Evolutionary conservation across 441 rosid genomes (phyloP).

Genomic region (Melastoma candidum): DNA sequence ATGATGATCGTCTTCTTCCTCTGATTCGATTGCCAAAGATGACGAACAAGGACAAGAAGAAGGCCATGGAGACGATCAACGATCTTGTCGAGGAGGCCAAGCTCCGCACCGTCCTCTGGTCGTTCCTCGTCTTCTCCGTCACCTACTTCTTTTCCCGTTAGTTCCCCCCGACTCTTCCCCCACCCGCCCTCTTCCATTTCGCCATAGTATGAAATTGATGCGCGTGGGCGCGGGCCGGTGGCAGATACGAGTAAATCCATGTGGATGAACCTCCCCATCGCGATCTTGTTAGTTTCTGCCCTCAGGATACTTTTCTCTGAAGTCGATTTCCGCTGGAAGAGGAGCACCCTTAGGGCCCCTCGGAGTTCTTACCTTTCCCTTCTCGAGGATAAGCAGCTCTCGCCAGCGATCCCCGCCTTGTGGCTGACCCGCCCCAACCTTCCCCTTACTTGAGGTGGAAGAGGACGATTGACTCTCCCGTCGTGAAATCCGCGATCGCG

Average conservation of each 20-base stretch:
- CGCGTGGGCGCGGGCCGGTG: constrained; percentile 3
- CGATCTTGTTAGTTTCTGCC: constrained; percentile 42
- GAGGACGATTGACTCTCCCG: constrained; percentile 76
- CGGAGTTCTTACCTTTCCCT: constrained; percentile 34
- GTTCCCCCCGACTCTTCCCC: constrained; percentile 7
- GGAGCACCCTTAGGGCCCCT: constrained; percentile 7
- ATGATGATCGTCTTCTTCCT: too few species aligned
- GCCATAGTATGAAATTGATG: background rate
- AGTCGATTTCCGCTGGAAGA: constrained; percentile 79
- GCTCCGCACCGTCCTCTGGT: constrained; percentile 79
- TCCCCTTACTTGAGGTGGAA: constrained; percentile 44
- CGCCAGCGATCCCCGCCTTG: constrained; percentile 70
- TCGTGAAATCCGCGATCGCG: constrained; percentile 68
- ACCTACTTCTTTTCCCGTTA: constrained; percentile 84
- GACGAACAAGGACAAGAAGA: constrained; percentile 27
- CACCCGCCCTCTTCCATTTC: background rate
- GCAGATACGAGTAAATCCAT: constrained; percentile 92
- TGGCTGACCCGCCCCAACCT: constrained; percentile 31
- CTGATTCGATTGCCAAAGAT: too few species aligned
- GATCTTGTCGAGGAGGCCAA: constrained; percentile 97
- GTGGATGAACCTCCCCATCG: constrained; percentile 92
- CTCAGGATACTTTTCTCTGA: constrained; percentile 44
- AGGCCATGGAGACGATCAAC: constrained; percentile 74
- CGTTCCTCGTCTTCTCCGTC: constrained; percentile 58
- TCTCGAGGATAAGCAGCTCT: constrained; percentile 64